Base-by-base conservation (phyloP, 208 protist genomes). In the Porcisia deanei region DNA sequence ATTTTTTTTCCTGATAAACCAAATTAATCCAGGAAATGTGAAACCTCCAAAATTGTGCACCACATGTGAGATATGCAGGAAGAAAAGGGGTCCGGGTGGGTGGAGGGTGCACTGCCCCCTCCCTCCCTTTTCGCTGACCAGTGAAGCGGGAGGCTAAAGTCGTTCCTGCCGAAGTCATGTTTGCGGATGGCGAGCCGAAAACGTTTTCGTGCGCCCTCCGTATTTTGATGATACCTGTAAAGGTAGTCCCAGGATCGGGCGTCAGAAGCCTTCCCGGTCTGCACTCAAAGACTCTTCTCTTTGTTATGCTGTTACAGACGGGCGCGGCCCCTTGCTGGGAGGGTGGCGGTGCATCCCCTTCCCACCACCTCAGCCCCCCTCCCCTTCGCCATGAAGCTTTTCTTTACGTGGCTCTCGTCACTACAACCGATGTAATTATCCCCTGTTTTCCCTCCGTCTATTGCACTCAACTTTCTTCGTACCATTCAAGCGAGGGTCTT, bases 1-100 rank as follows among this genome's bases (percentile, higher is more conserved):
- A 25, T 41, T 39, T n/a, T 71, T n/a, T 41, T 47, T 30, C 30
- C 30, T 39, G 65, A 70, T 70, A 70, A 70, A 9, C 30, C 45
- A 1, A 41, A 3, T 41, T 55, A 57, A 55, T 18, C 8, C 39
- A 34, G 8, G 39, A 66, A 49, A n/a, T 0, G 16, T 12, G 59
- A 64, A 64, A 39, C 16, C 34, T 6, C 0, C 30, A 30, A 30
- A 30, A 30, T 30, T 30, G 30, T 30, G 30, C 30, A 30, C 30
- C 30, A 30, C 30, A 30, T 30, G 30, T 30, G 30, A 30, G 30
- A 30, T 30, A 30, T 30, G 30, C 30, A 30, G 30, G 30, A 30
- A 30, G 30, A 30, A 30, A 30, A 30, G 30, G 18, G 0, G n/a
- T 14, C 3, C 1, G 39, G 3, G 34, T 47, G 61, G 39, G 61